These are phyloP conservation scores for Debaryomyces singareniensis DNA, from an alignment of 1,139 yeast species.

Conservation along the genomic window DNA sequence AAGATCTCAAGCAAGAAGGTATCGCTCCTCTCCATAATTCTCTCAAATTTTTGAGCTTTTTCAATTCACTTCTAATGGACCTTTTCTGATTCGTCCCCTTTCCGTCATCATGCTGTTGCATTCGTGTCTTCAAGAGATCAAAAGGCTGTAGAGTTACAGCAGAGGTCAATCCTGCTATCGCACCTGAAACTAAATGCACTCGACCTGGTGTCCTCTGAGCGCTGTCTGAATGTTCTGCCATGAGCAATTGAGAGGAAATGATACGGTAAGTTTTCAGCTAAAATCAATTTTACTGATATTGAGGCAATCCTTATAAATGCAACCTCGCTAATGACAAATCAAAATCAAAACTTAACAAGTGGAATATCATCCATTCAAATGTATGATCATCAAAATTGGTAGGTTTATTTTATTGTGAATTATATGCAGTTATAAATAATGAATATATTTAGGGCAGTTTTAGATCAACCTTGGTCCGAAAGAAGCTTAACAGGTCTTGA, in stretches of 20 bases:
- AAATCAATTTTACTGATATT: too few species aligned
- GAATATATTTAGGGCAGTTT: constrained; percentile 1
- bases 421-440: too few species aligned
- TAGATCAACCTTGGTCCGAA: constrained; percentile 5
- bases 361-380: too few species aligned
- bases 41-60: constrained; percentile 37
- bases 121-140: constrained; percentile 81
- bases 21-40: constrained; percentile 90
- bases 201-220: too few species aligned
- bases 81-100: constrained; percentile 34
- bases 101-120: constrained; percentile 62
- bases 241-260: background rate
- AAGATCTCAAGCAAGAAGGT: constrained; percentile 85
- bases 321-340: too few species aligned
- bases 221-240: background rate
- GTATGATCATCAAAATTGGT: too few species aligned
- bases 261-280: too few species aligned
- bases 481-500: constrained; percentile 13
- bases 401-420: too few species aligned
- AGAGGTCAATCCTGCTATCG: constrained; percentile 78
- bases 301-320: too few species aligned
- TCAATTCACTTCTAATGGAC: constrained; percentile 36
- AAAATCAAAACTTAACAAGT: too few species aligned
- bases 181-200: constrained; percentile 76
- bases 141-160: constrained; percentile 83